Percentiles rank a stretch among this genome's conserved stretches.
Conservation (phyloP, 768 basidiomycete species). For the Coprinellus aureogranulatus region DNA sequence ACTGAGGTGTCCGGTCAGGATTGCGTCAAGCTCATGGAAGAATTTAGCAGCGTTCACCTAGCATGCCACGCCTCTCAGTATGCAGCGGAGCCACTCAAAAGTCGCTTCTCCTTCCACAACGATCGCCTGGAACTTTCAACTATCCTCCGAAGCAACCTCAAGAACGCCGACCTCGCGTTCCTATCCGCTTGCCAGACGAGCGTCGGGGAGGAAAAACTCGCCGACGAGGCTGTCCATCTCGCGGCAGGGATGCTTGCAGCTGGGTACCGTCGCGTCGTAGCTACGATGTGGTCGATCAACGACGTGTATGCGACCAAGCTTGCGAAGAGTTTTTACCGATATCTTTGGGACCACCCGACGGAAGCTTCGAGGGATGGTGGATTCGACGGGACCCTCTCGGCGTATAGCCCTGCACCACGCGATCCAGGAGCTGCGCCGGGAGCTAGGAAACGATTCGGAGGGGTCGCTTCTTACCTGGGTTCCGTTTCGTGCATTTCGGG, state of each 20-base stretch:
- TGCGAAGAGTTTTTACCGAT: slow-evolving; percentile 25
- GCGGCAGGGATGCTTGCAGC: slow-evolving; percentile 37
- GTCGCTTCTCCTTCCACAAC: slow-evolving; percentile 20
- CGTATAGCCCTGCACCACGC: slow-evolving; percentile 18
- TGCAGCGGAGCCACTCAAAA: slow-evolving; percentile 19
- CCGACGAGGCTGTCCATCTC: slow-evolving; percentile 37
- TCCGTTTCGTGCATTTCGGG: slow-evolving; percentile 16
- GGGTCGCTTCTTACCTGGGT: slow-evolving; percentile 14
- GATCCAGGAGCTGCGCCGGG: slow-evolving; percentile 10
- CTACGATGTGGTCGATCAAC: slow-evolving; percentile 38
- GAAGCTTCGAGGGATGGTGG: background rate
- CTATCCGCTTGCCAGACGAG: slow-evolving; percentile 42
- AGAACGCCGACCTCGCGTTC: slow-evolving; percentile 29
- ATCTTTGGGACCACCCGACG: slow-evolving; percentile 5
- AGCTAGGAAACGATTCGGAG: slow-evolving; percentile 6
- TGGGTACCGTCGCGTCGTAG: slow-evolving; percentile 29
- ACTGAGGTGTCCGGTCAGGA: slow-evolving; percentile 10
- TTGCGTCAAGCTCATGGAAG: slow-evolving; percentile 12
- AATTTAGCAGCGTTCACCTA: slow-evolving; percentile 25
- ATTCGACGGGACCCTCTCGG: slow-evolving; percentile 11
- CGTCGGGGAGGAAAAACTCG: slow-evolving; percentile 22
- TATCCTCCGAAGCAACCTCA: slow-evolving; percentile 10
- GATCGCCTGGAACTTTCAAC: slow-evolving; percentile 13
- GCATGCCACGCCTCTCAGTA: slow-evolving; percentile 34
- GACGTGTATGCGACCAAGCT: slow-evolving; percentile 30